Conservation (phyloP, 768 basidiomycete genomes). For the Leucosporidium scottii region DNA sequence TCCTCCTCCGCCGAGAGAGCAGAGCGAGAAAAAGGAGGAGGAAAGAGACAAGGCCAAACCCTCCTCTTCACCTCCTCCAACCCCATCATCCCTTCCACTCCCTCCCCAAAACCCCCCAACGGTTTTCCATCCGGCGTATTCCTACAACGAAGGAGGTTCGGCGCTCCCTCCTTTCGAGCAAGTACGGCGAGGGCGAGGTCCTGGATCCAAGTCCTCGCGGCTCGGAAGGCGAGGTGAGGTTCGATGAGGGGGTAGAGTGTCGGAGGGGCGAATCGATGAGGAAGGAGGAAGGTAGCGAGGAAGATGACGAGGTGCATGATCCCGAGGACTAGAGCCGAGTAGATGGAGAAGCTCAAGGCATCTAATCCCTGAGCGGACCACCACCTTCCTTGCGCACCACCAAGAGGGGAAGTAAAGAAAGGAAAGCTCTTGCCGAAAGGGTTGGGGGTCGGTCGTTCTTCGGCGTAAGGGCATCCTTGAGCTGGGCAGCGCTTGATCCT, state of each 20-base stretch:
- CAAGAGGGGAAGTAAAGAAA: too few species aligned
- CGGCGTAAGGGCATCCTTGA: slow-evolving; percentile 5
- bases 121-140: not conserved
- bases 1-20: too few species aligned
- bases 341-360: not conserved
- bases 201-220: not conserved
- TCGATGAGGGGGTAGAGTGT: slow-evolving; percentile 2
- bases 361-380: too few species aligned
- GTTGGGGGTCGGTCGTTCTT: not conserved
- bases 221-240: not conserved
- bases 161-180: not conserved
- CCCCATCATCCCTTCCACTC: not conserved
- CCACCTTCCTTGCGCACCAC: too few species aligned
- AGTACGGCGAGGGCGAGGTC: not conserved
- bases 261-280: not conserved
- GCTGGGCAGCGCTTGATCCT: slow-evolving; percentile 1
- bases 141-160: not conserved
- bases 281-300: not conserved
- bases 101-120: not conserved
- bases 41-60: too few species aligned
- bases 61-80: too few species aligned
- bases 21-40: too few species aligned
- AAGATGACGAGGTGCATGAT: not conserved
- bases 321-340: not conserved
- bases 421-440: too few species aligned